Evolutionary conservation across 345 rosid genomes (phyloP).

Genomic region (Populus simonii): DNA sequence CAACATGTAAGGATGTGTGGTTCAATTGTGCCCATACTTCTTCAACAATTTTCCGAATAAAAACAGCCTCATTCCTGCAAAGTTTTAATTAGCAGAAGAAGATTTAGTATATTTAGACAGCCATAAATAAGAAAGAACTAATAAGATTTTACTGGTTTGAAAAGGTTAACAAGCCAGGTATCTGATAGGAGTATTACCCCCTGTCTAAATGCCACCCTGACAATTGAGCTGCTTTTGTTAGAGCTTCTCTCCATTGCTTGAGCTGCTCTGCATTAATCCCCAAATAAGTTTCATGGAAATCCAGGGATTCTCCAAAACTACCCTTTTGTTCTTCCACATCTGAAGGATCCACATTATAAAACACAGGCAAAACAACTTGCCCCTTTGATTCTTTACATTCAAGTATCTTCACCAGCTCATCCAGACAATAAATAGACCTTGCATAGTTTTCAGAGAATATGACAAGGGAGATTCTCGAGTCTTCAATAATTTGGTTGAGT

Average conservation of each 20-base stretch:
- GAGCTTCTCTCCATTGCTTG: not conserved
- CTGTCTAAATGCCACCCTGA: not conserved
- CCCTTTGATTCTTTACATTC: not conserved
- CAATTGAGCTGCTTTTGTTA: not conserved
- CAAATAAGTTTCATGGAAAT: not conserved
- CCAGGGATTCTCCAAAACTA: not conserved
- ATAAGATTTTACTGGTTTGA: too few species aligned
- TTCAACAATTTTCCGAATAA: constrained; percentile 7
- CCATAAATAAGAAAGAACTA: too few species aligned
- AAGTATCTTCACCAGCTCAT: constrained; percentile 4
- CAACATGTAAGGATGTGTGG: constrained; percentile 3
- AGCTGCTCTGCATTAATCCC: not conserved
- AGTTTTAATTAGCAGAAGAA: not conserved
- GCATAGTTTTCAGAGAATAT: constrained; percentile 9
- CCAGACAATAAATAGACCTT: constrained; percentile 4
- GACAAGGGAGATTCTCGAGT: not conserved
- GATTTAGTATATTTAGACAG: too few species aligned
- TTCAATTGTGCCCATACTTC: not conserved
- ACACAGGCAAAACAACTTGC: not conserved
- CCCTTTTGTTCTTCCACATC: constrained; percentile 8
- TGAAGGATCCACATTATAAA: not conserved
- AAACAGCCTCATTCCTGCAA: constrained; percentile 9
- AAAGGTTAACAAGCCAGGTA: too few species aligned
- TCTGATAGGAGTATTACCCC: not conserved
- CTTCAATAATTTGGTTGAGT: not conserved